Percentiles rank a stretch among this genome's conserved stretches.
Evolutionary conservation across 768 basidiomycete species (phyloP).

Genomic region (Tubosaeta brunneosetosa): DNA sequence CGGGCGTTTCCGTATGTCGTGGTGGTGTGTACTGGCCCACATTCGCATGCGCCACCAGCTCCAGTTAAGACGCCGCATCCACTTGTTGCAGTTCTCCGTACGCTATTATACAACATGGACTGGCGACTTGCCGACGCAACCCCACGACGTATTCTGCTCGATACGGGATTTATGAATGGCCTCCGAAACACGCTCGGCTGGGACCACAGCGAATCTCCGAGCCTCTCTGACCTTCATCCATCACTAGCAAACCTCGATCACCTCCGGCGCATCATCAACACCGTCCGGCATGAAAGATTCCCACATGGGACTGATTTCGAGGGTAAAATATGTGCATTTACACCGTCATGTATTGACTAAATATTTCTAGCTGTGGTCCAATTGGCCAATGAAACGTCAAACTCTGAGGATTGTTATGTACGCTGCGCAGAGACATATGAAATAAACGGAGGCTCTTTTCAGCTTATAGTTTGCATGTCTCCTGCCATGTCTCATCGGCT

Average conservation of each 20-base stretch:
- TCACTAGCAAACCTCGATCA: neutral
- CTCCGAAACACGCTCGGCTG: neutral
- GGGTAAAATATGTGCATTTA: too few species aligned
- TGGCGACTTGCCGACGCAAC: constrained; percentile 4
- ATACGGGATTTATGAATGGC: constrained; percentile 1
- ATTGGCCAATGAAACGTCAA: too few species aligned
- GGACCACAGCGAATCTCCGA: neutral
- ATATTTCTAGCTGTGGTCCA: too few species aligned
- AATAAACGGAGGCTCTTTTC: too few species aligned
- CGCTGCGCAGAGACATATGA: too few species aligned
- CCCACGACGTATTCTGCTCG: neutral
- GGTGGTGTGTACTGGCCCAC: constrained; percentile 8
- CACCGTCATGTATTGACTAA: too few species aligned
- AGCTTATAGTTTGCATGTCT: too few species aligned
- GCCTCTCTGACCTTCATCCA: constrained; percentile 1
- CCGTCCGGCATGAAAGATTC: neutral
- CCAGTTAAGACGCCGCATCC: neutral
- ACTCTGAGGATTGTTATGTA: too few species aligned
- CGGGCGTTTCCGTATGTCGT: neutral
- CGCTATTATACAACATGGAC: neutral
- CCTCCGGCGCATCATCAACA: neutral
- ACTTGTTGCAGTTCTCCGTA: neutral
- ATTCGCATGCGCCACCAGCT: constrained; percentile 2
- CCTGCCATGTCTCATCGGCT: too few species aligned
- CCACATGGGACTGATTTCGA: neutral